phyloP scores from a whole-genome alignment of 805 yeast genomes.

The Teunomyces aglyptinius region DNA sequence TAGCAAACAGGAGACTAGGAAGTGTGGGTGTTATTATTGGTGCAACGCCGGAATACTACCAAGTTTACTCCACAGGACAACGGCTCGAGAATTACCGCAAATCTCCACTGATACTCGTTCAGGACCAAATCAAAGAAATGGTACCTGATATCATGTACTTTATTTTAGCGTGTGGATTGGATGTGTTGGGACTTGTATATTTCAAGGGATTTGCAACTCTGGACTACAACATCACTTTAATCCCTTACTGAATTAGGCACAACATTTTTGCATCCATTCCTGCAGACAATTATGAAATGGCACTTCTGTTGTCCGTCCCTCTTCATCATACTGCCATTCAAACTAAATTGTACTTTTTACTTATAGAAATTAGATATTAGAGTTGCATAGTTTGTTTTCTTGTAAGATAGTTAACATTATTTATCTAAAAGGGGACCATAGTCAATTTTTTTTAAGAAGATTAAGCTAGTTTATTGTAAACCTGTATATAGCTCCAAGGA shows the following conservation, averaged over 20 bases:
- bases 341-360: no score
- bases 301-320: background rate
- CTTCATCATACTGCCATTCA: background rate
- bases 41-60: background rate
- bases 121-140: background rate
- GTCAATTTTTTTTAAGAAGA: background rate
- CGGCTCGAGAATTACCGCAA: background rate
- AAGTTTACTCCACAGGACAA: background rate
- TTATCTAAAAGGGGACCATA: no score
- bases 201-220: background rate
- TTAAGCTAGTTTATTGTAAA: background rate
- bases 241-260: background rate
- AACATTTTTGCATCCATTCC: slow-evolving; percentile 1
- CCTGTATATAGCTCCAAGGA: background rate
- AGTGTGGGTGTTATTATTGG: background rate
- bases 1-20: background rate
- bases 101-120: background rate
- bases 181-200: background rate
- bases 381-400: no score
- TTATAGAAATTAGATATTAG: no score
- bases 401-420: no score
- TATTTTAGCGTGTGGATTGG: background rate
- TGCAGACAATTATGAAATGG: background rate
- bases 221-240: background rate
- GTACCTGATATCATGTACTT: background rate